Conservation (phyloP, 1,139 yeast genomes). For the Candida mesenterica region DNA sequence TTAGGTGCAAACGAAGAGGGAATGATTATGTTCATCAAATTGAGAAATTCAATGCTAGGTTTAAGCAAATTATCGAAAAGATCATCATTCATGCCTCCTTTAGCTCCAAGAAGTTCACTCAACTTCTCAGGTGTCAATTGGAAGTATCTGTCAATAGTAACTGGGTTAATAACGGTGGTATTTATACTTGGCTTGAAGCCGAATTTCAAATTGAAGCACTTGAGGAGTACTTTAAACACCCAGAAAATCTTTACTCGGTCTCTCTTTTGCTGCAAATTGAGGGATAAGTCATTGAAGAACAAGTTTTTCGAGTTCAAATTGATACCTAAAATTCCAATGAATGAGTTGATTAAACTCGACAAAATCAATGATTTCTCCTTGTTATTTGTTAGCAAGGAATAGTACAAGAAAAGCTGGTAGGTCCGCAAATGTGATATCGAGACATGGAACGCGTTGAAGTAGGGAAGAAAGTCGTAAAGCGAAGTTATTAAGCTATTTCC, state of each 20-base stretch:
- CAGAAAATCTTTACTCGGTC: slow-evolving; percentile 60
- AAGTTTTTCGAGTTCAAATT: slow-evolving; percentile 46
- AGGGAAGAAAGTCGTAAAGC: slow-evolving; percentile 47
- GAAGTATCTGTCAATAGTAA: slow-evolving; percentile 48
- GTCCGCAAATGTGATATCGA: slow-evolving; percentile 44
- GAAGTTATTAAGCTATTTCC: slow-evolving; percentile 30
- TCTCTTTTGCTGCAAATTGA: slow-evolving; percentile 36
- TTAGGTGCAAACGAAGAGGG: slow-evolving; percentile 52
- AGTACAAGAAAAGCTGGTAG: slow-evolving; percentile 40
- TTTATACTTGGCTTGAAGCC: slow-evolving; percentile 50
- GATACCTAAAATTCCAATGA: slow-evolving; percentile 48
- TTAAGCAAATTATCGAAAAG: slow-evolving; percentile 38
- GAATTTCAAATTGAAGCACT: slow-evolving; percentile 50
- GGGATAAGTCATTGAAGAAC: slow-evolving; percentile 46
- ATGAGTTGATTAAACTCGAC: slow-evolving; percentile 43
- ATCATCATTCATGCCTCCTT: slow-evolving; percentile 28
- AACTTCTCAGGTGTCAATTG: slow-evolving; percentile 49
- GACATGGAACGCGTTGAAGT: slow-evolving; percentile 45
- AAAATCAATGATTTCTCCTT: slow-evolving; percentile 46
- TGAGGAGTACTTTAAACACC: slow-evolving; percentile 54
- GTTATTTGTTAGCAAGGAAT: slow-evolving; percentile 45
- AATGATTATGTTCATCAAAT: slow-evolving; percentile 44
- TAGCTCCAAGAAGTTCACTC: slow-evolving; percentile 31
- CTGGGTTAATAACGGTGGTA: slow-evolving; percentile 50
- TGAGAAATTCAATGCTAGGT: slow-evolving; percentile 48